Base-by-base conservation (phyloP, 2,329 filamentous ascomycete genomes). In the Ophiostoma ips region DNA sequence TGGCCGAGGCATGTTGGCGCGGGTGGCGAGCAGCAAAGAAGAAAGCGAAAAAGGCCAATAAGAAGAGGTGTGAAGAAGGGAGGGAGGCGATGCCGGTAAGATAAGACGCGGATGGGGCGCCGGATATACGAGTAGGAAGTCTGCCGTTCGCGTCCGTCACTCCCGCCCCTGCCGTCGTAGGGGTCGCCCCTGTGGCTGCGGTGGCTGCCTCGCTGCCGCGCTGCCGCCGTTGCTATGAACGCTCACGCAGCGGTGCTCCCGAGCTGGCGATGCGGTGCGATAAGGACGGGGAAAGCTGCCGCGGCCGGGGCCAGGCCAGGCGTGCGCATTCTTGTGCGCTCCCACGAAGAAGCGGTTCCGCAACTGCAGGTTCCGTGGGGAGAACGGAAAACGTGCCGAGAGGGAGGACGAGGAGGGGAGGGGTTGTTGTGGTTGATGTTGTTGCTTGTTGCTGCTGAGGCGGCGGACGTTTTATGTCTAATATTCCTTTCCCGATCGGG, bases 1-100 rank as follows among this genome's bases (percentile, higher is more conserved):
- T 45, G 78, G 77, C 58, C 80, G 75, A 62, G 80, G 81, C 81
- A 84, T 81, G 34, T 2, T 16, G 15, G 43, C 13, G 28, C 15
- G 16, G 18, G 10, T 2, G 38, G 5, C 18, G 7, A 15, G 21
- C 15, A 3, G 33, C 11, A 31, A 24, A 12, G 5, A 5, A 16
- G 2, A 21, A 33, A 16, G n/a, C n/a, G n/a, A 16, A 3, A 33
- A 7, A 40, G n/a, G 7, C n/a, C 10, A 11, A 19, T 16, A 35
- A 15, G n/a, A 31, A 15, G 21, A 18, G 13, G 24, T 21, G 13
- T 12, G 38, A 41, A 2, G 15, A 41, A 30, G 40, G 15, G 24
- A 10, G 8, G 24, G 21, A 30, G 31, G 10, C 9, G 30, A 31
- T 16, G 24, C 15, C 15, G 8, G 24, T 16, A 30, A 36, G 40